These are phyloP conservation scores for Pichia rugopelliculosa DNA, from an alignment of 805 yeast genomes.

Conservation along the genomic window DNA sequence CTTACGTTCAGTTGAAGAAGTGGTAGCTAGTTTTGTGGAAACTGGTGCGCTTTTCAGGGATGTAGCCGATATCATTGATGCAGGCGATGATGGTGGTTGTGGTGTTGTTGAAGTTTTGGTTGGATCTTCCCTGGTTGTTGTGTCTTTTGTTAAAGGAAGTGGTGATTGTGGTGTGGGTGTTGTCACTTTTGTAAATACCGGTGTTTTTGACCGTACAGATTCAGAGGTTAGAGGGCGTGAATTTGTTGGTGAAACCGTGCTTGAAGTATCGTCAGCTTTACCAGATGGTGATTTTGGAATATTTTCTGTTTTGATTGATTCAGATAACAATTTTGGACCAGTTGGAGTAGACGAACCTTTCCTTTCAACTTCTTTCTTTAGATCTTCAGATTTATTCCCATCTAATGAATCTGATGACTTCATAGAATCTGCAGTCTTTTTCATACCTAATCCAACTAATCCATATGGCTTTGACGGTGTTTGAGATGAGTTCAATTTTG, in stretches of 20 bases:
- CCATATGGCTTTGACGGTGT: conserved; percentile 24
- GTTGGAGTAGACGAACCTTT: background rate
- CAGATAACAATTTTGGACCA: background rate
- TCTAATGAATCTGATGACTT: background rate
- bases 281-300: background rate
- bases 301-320: background rate
- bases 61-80: background rate
- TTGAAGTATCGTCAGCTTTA: background rate
- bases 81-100: background rate
- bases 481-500: background rate
- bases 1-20: background rate
- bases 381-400: background rate
- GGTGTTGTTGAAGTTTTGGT: background rate
- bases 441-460: conserved; percentile 17
- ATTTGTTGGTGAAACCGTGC: background rate
- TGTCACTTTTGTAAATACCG: background rate
- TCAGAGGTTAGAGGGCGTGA: background rate
- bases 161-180: background rate
- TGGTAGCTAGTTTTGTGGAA: background rate
- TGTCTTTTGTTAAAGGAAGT: background rate
- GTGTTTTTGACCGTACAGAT: background rate
- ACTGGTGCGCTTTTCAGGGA: background rate
- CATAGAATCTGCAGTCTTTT: background rate
- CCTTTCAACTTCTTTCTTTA: background rate
- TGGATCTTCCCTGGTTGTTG: background rate